phyloP scores from a whole-genome alignment of 306 rosid genomes.

The Cyamopsis tetragonoloba region DNA sequence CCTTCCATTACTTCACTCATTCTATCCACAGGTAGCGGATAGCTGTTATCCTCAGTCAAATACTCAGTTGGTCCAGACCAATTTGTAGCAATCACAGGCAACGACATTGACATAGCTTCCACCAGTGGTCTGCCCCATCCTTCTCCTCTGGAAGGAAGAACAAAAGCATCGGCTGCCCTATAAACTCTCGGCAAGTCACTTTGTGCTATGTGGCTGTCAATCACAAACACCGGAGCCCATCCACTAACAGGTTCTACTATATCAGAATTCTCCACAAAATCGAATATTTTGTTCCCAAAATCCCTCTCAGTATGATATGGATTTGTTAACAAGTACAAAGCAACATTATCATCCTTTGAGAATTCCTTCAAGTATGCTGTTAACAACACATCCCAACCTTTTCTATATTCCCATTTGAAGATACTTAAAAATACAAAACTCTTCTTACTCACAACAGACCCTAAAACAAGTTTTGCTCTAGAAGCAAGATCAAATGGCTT shows the following conservation, averaged over 20 bases:
- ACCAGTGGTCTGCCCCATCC: slow-evolving; percentile 93
- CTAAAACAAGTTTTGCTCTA: slow-evolving; percentile 40
- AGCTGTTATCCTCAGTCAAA: slow-evolving; percentile 68
- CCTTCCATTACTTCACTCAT: slow-evolving; percentile 74
- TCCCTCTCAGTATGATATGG: slow-evolving; percentile 74
- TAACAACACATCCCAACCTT: slow-evolving; percentile 86
- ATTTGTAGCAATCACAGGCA: slow-evolving; percentile 75
- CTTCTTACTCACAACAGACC: slow-evolving; percentile 26
- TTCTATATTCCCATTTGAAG: slow-evolving; percentile 87
- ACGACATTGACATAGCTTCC: slow-evolving; percentile 87
- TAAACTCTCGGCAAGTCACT: slow-evolving; percentile 60
- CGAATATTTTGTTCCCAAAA: slow-evolving; percentile 72
- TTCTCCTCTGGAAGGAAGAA: slow-evolving; percentile 88
- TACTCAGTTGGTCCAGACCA: slow-evolving; percentile 92
- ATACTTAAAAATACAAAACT: slow-evolving; percentile 62
- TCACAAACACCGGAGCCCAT: slow-evolving; percentile 66
- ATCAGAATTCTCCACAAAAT: slow-evolving; percentile 53
- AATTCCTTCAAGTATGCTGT: slow-evolving; percentile 66
- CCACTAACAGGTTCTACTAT: slow-evolving; percentile 48
- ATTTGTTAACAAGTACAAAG: slow-evolving; percentile 63
- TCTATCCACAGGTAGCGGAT: slow-evolving; percentile 54
- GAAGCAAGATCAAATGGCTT: slow-evolving; percentile 51
- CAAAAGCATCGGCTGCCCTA: slow-evolving; percentile 72
- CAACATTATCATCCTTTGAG: slow-evolving; percentile 48
- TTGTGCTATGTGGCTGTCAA: slow-evolving; percentile 67